phyloP scores from a whole-genome alignment of 1,284 basidiomycete species.

The Anthracocystis walkeri region DNA sequence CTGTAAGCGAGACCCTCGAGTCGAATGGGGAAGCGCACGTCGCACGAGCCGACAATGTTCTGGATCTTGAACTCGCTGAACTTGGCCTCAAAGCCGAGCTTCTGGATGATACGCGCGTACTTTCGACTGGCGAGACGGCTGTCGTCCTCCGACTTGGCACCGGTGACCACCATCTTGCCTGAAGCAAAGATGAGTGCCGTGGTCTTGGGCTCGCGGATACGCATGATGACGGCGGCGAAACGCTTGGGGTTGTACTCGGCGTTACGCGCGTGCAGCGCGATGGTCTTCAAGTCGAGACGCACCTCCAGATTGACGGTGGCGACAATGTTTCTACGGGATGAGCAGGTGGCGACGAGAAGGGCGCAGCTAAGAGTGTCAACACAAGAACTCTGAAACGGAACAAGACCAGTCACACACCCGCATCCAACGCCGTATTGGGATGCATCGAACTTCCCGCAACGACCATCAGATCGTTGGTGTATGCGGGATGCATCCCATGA shows the following conservation, averaged over 20 bases:
- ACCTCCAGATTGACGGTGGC: constrained; percentile 99
- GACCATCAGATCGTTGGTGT: too few species aligned
- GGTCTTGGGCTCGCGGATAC: constrained; percentile 99
- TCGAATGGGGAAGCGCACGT: constrained; percentile 99
- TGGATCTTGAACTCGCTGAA: constrained; percentile 99
- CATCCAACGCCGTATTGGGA: neutral
- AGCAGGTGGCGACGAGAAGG: constrained; percentile 5
- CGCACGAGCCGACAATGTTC: constrained; percentile 96
- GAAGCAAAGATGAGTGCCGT: constrained; percentile 99
- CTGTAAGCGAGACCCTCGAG: constrained; percentile 97
- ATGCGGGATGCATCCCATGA: too few species aligned
- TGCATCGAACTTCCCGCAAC: too few species aligned
- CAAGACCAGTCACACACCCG: neutral
- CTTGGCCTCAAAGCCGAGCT: constrained; percentile 98
- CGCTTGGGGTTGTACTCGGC: constrained; percentile 99
- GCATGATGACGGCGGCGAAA: constrained; percentile 99
- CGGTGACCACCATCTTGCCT: constrained; percentile 99
- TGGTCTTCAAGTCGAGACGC: constrained; percentile 96
- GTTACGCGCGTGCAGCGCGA: constrained; percentile 95
- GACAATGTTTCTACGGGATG: constrained; percentile 83
- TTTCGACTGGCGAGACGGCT: constrained; percentile 96
- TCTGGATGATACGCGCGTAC: constrained; percentile 99
- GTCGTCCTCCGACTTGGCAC: constrained; percentile 98
- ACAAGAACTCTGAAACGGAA: constrained; percentile 7
- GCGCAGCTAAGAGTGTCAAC: constrained; percentile 22